phyloP scores from a whole-genome alignment of 495 filamentous ascomycete genomes.

The Aspergillus panamensis region DNA sequence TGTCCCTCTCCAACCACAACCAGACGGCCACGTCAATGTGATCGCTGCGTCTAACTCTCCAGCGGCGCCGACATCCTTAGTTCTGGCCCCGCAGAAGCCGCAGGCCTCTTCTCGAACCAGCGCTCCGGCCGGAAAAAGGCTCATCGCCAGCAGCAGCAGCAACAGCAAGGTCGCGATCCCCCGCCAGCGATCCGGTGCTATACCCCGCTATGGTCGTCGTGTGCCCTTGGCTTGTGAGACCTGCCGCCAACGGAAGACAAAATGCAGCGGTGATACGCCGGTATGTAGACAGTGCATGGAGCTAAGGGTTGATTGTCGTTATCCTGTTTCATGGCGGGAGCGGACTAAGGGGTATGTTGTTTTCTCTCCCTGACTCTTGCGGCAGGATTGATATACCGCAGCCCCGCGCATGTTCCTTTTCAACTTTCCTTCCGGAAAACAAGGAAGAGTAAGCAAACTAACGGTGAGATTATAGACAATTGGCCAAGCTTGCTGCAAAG shows the following conservation, averaged over 20 bases:
- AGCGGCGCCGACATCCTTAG: neutral
- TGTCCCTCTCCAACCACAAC: conserved; percentile 14
- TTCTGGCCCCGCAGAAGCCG: conserved; percentile 3
- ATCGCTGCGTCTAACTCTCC: conserved; percentile 13
- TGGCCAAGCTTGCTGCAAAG: conserved; percentile 44
- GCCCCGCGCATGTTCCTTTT: too few relatives aligned
- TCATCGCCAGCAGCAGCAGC: conserved; percentile 19
- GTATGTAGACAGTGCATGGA: conserved; percentile 56
- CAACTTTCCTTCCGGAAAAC: too few relatives aligned
- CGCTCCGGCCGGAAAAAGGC: conserved; percentile 18
- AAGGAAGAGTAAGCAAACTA: too few relatives aligned
- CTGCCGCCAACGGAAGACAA: conserved; percentile 65
- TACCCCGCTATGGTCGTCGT: conserved; percentile 40
- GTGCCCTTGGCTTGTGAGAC: conserved; percentile 65
- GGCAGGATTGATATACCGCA: neutral
- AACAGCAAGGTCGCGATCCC: conserved; percentile 49
- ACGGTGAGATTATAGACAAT: conserved; percentile 27
- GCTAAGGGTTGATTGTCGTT: conserved; percentile 47
- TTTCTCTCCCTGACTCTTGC: neutral
- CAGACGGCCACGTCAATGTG: conserved; percentile 8
- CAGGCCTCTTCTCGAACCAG: conserved; percentile 6
- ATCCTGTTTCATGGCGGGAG: conserved; percentile 57
- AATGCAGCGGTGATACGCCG: conserved; percentile 58
- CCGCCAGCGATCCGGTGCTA: conserved; percentile 31
- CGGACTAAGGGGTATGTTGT: conserved; percentile 49